Conservation (phyloP, 2,329 filamentous ascomycete species). For the Diaporthe eres region DNA sequence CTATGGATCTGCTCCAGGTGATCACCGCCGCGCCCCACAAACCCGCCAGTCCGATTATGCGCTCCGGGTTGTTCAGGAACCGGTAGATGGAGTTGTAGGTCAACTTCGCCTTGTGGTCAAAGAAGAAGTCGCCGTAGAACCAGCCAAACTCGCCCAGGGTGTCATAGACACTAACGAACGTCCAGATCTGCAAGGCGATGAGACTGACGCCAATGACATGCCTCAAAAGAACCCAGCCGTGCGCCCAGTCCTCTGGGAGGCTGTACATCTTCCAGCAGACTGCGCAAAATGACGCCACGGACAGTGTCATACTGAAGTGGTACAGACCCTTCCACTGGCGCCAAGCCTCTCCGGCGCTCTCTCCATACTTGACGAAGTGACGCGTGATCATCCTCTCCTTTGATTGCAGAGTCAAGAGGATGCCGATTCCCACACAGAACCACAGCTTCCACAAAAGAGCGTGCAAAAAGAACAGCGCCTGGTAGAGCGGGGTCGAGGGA, state of each 20-base stretch:
- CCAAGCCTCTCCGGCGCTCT: constrained; percentile 93
- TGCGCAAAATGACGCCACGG: constrained; percentile 88
- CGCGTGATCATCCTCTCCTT: constrained; percentile 94
- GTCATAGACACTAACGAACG: constrained; percentile 91
- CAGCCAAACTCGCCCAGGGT: constrained; percentile 97
- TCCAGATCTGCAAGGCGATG: constrained; percentile 92
- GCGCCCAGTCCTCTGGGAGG: constrained; percentile 87
- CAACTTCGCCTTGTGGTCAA: constrained; percentile 87
- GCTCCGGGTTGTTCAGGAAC: constrained; percentile 97
- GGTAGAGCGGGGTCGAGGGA: constrained; percentile 81
- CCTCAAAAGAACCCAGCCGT: constrained; percentile 86
- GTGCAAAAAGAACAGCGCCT: constrained; percentile 84
- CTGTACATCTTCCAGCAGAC: constrained; percentile 98
- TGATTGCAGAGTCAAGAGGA: constrained; percentile 88
- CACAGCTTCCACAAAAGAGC: constrained; percentile 89
- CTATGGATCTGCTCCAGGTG: constrained; percentile 89
- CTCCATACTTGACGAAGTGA: constrained; percentile 97
- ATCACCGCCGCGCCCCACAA: constrained; percentile 96
- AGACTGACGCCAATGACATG: constrained; percentile 88
- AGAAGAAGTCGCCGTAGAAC: constrained; percentile 99
- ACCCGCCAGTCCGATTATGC: constrained; percentile 93
- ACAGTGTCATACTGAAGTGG: constrained; percentile 91
- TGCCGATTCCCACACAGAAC: constrained; percentile 90
- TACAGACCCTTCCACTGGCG: constrained; percentile 98
- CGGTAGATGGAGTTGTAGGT: constrained; percentile 98